Conservation (phyloP, 352 stramenopile species). For the Globisporangium mamillatum region DNA sequence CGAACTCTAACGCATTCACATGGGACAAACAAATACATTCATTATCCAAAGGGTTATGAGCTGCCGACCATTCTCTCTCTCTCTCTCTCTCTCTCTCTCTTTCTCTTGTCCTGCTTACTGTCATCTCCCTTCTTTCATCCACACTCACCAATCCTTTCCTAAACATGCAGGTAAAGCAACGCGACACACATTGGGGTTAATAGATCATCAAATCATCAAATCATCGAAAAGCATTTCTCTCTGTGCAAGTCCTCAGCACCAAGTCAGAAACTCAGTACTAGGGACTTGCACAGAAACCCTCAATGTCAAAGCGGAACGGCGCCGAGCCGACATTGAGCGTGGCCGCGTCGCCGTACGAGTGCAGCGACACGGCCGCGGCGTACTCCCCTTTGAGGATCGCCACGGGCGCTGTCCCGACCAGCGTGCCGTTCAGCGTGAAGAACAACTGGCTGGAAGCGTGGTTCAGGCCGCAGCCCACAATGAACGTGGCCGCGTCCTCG, state of each 20-base stretch:
- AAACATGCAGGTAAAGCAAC: neutral
- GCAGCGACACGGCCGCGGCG: conserved; percentile 73
- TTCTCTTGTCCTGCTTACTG: neutral
- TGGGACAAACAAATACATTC: neutral
- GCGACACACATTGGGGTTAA: neutral
- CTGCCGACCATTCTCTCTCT: neutral
- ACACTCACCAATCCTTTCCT: neutral
- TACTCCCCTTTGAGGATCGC: conserved; percentile 55
- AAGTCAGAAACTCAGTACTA: conserved; percentile 24
- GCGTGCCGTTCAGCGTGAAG: conserved; percentile 75
- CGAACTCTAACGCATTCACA: too few relatives aligned
- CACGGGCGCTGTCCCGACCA: conserved; percentile 50
- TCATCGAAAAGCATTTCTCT: conserved; percentile 12
- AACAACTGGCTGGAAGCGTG: conserved; percentile 51
- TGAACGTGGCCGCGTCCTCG: conserved; percentile 30
- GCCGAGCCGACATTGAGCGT: conserved; percentile 69
- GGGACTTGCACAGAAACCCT: conserved; percentile 88
- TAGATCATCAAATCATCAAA: conserved; percentile 7
- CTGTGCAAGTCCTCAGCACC: conserved; percentile 53
- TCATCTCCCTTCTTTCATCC: neutral
- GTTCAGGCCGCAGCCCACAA: conserved; percentile 78
- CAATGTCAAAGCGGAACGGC: conserved; percentile 80
- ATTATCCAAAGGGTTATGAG: neutral
- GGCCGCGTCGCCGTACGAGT: conserved; percentile 68
- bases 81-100: neutral